Evolutionary conservation across 2,329 filamentous ascomycete genomes (phyloP), one percentile per base, ranked within the genome.

Genomic region (Macroventuria anomochaeta): DNA sequence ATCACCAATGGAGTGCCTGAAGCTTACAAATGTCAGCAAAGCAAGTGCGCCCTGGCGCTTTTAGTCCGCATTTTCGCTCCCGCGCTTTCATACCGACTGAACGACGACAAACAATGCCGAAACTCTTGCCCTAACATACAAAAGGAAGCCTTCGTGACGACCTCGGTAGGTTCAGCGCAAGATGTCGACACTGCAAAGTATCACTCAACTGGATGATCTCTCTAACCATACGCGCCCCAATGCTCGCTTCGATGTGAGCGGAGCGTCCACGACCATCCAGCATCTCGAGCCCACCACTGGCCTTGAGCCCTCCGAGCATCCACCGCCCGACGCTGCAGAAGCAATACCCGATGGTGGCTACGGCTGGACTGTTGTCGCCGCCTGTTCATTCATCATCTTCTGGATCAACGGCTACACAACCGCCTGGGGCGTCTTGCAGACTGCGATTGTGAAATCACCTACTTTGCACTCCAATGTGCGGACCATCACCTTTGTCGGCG

Each of bases 391-490:
- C 1, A 62, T 85, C 10, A 77, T 80, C 2, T 87, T 83, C 75
- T 72, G 68, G 62, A 63, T 81, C 44, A 78, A 82, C 41, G 84
- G 84, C 43, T 82, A 79, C 0, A 77, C 77, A 7, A 85, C 85
- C 63, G 79, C 78, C 57, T 88, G 85, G 84, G 85, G 85, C 20
- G 78, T 88, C 0, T 73, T 87, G 39, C 85, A 88, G 68, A 77
- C 77, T 3, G 83, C 80, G 0, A 76, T 88, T 1, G 79, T 85
- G 3, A 70, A 80, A 28, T 71, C 79, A 8, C 21, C 43, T 7
- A 26, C 20, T 12, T 13, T 46, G 23, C 70, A 85, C 1, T 77
- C 77, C 0, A n/a, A 56, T 15, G 58, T 60, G 0, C 76, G 77
- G 0, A 75, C 83, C 0, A 73, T 88, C 18, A 80, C 83, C 2